Conservation (phyloP, 1,284 basidiomycete species). For the Rhodotorula sp. region DNA sequence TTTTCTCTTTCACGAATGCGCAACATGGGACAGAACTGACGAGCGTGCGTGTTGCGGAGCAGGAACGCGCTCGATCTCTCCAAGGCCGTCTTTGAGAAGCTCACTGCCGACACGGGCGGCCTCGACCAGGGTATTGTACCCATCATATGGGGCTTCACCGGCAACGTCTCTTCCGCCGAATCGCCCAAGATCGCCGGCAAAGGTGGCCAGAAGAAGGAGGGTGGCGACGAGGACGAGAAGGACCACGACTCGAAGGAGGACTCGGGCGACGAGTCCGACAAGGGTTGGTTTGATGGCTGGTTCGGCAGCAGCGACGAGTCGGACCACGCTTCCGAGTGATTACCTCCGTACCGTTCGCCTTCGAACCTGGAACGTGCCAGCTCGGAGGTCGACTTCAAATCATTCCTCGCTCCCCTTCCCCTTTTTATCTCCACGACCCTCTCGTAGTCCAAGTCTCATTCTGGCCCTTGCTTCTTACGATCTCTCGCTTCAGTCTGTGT, state of each 20-base stretch:
- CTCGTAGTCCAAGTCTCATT: no score
- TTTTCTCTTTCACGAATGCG: neutral
- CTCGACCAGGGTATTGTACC: slow-evolving; percentile 10
- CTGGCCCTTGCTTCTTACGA: neutral
- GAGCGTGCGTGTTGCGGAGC: neutral
- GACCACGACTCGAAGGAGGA: no score
- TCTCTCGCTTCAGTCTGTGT: neutral
- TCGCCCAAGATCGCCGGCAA: neutral
- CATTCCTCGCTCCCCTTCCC: no score
- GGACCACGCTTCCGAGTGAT: no score
- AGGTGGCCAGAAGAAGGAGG: neutral
- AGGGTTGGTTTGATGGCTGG: neutral
- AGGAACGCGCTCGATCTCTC: slow-evolving; percentile 22
- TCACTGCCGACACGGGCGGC: slow-evolving; percentile 2
- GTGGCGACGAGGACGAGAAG: neutral
- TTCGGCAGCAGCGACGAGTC: neutral
- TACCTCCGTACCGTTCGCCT: no score
- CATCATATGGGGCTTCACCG: slow-evolving; percentile 24
- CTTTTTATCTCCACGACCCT: no score
- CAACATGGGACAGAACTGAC: no score
- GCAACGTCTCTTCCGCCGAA: neutral
- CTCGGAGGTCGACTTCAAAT: no score
- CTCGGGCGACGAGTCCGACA: no score
- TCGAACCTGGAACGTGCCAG: no score
- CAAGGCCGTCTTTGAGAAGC: slow-evolving; percentile 11